Conservation (phyloP, 768 basidiomycete species). For the Boletus edulis region DNA sequence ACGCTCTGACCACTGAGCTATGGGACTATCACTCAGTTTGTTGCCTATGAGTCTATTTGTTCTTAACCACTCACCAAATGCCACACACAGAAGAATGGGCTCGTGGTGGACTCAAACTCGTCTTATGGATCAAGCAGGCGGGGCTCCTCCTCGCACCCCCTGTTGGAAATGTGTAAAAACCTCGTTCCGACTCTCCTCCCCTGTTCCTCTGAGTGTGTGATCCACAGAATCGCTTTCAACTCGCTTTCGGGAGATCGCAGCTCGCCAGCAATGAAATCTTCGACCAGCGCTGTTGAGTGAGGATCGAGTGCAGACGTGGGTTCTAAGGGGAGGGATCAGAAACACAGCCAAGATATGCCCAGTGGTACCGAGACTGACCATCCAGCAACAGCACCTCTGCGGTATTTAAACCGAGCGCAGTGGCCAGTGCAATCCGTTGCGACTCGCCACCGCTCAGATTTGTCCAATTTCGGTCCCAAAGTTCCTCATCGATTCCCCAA, state of each 20-base stretch:
- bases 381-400: constrained; percentile 81
- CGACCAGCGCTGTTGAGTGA: constrained; percentile 62
- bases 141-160: constrained; percentile 43
- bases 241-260: constrained; percentile 46
- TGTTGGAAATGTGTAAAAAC: constrained; percentile 49
- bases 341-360: not conserved
- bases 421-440: constrained; percentile 78
- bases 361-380: constrained; percentile 44
- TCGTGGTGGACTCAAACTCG: not conserved
- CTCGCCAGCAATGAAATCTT: constrained; percentile 54
- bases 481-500: constrained; percentile 65
- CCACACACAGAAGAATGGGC: not conserved
- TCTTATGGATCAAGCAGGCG: constrained; percentile 27
- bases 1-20: constrained; percentile 64
- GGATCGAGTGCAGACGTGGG: constrained; percentile 88
- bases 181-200: constrained; percentile 70
- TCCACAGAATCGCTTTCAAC: constrained; percentile 80
- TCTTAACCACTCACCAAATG: not conserved
- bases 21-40: constrained; percentile 35
- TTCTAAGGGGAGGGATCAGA: constrained; percentile 44
- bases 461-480: constrained; percentile 82
- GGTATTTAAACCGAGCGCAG: constrained; percentile 66
- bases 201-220: constrained; percentile 85
- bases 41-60: not conserved
- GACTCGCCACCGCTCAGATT: constrained; percentile 84